Conservation (phyloP, 2,329 filamentous ascomycete genomes). For the Cryphonectria japonica region DNA sequence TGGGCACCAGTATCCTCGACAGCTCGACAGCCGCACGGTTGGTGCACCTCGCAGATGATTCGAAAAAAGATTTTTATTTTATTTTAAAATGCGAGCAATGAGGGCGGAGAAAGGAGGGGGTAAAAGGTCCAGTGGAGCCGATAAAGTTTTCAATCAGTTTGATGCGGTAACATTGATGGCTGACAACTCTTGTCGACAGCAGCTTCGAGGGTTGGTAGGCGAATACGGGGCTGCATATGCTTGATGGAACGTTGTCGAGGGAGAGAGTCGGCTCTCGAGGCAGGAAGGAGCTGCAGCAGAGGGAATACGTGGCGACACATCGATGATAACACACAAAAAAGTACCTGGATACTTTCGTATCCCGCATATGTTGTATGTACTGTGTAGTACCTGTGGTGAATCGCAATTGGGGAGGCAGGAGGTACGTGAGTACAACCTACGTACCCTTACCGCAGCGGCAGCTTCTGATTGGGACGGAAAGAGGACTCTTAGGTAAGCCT, state of each 20-base stretch:
- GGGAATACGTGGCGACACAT: not conserved
- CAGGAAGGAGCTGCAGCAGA: not conserved
- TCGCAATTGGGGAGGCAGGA: not conserved
- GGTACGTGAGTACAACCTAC: not conserved
- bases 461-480: not conserved
- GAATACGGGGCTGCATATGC: constrained; percentile 1
- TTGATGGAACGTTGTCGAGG: not conserved
- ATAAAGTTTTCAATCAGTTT: not conserved
- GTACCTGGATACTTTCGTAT: not conserved
- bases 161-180: not conserved
- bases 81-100: too few relatives aligned
- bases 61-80: not conserved
- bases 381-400: not conserved
- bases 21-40: not conserved
- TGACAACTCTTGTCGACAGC: not conserved
- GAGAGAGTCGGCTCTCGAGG: not conserved
- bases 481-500: not conserved
- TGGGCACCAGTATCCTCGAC: not conserved
- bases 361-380: not conserved
- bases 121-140: not conserved
- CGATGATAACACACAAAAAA: not conserved
- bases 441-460: not conserved
- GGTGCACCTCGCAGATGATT: not conserved
- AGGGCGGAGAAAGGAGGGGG: not conserved
- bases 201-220: not conserved